These are phyloP conservation scores for Fraxinus anomala DNA, from an alignment of 257 asterid species.

Conservation along the genomic window DNA sequence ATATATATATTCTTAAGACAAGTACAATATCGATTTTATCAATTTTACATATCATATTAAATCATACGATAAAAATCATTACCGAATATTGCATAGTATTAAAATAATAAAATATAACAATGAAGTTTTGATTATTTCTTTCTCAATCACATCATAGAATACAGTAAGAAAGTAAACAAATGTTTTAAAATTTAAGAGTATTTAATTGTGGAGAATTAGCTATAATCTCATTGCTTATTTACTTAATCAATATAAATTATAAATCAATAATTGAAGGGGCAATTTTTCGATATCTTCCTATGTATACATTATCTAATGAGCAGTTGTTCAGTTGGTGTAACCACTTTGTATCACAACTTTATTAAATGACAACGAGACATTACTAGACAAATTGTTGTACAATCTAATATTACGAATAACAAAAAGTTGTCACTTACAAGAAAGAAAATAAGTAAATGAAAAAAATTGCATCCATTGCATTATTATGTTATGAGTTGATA, in stretches of 20 bases:
- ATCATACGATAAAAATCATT: no score
- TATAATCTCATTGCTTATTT: constrained; percentile 9
- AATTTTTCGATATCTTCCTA: constrained; percentile 15
- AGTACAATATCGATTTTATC: no score
- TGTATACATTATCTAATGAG: constrained; percentile 18
- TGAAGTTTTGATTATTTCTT: no score
- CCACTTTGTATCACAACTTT: constrained; percentile 42
- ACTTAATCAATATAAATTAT: background rate
- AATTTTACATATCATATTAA: no score
- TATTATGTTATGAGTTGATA: background rate
- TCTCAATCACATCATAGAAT: no score
- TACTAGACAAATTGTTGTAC: constrained; percentile 23
- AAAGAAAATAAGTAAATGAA: no score
- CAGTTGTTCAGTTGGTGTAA: constrained; percentile 60
- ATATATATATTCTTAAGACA: no score
- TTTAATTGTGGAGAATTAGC: background rate
- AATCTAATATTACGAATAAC: constrained; percentile 12
- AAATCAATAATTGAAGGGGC: constrained; percentile 31
- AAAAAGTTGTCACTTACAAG: constrained; percentile 20
- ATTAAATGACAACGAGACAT: constrained; percentile 30
- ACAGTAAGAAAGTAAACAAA: no score
- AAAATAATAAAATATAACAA: no score
- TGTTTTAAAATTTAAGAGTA: background rate
- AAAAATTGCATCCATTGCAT: background rate
- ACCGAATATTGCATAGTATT: no score